Percentiles rank a stretch among this genome's conserved stretches.
Conservation (phyloP, 1,284 basidiomycete species). For the Apiotrichum laibachii region DNA sequence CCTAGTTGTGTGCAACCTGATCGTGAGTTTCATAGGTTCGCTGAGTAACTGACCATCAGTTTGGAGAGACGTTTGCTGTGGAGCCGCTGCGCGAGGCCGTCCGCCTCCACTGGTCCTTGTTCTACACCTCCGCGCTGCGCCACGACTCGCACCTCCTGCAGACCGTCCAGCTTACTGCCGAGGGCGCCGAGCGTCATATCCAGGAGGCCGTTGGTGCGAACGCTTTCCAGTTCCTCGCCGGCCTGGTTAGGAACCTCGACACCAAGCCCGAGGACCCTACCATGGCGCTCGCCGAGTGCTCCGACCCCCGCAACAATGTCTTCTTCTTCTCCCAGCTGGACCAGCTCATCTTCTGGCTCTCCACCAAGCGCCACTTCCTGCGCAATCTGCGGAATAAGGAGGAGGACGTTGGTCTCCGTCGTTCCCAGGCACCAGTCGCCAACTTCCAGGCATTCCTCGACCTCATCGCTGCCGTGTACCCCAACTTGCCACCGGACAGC, state of each 20-base stretch:
- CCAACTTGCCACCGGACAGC: constrained; percentile 67
- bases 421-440: constrained; percentile 53
- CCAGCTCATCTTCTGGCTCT: constrained; percentile 68
- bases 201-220: constrained; percentile 78
- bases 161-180: constrained; percentile 67
- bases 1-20: constrained; percentile 34
- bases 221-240: constrained; percentile 70
- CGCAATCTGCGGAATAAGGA: constrained; percentile 86
- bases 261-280: constrained; percentile 55
- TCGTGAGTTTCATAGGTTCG: constrained; percentile 1
- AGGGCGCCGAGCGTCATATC: constrained; percentile 74
- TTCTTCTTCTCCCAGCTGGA: constrained; percentile 68
- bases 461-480: constrained; percentile 77
- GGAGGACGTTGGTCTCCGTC: constrained; percentile 68
- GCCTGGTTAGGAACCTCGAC: constrained; percentile 43
- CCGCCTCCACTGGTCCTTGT: constrained; percentile 81
- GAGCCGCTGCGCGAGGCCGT: constrained; percentile 72
- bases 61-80: constrained; percentile 63
- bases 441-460: constrained; percentile 79
- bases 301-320: constrained; percentile 39
- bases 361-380: constrained; percentile 78
- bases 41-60: constrained; percentile 20
- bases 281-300: constrained; percentile 66
- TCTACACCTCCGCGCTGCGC: constrained; percentile 70
- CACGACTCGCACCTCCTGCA: constrained; percentile 60